Evolutionary conservation across 495 filamentous ascomycete species (phyloP).

Genomic region (Astrothelium macrocarpum): DNA sequence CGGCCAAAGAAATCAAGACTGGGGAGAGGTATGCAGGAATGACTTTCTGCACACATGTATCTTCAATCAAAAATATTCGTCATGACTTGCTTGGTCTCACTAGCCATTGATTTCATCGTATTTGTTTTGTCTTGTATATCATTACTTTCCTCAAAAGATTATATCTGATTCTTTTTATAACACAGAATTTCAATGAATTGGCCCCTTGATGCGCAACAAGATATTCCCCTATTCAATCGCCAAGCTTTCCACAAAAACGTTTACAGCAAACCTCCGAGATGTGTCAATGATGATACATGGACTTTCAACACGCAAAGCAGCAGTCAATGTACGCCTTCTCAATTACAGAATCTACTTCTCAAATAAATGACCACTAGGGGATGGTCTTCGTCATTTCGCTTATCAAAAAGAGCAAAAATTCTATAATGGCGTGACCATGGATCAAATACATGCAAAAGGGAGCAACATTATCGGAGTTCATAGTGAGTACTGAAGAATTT

Average conservation of each 20-base stretch:
- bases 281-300: constrained; percentile 35
- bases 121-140: background rate
- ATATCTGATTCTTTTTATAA: background rate
- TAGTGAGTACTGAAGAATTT: background rate
- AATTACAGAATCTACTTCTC: background rate
- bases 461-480: constrained; percentile 36
- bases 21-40: constrained; percentile 17
- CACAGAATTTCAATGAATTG: constrained; percentile 31
- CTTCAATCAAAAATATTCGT: too few relatives aligned
- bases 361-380: background rate
- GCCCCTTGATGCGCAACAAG: constrained; percentile 29
- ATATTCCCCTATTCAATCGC: constrained; percentile 30
- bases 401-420: constrained; percentile 36
- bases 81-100: too few relatives aligned
- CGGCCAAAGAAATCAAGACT: constrained; percentile 29
- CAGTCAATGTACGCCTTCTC: constrained; percentile 22
- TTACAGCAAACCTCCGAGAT: constrained; percentile 25
- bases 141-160: background rate
- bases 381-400: constrained; percentile 12
- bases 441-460: constrained; percentile 42
- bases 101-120: too few relatives aligned
- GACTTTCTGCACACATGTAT: too few relatives aligned
- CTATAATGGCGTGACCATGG: constrained; percentile 50
- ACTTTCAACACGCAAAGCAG: constrained; percentile 32
- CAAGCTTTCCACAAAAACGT: constrained; percentile 32